Evolutionary conservation across 345 rosid species (phyloP).

Genomic region (Populus deltoides): DNA sequence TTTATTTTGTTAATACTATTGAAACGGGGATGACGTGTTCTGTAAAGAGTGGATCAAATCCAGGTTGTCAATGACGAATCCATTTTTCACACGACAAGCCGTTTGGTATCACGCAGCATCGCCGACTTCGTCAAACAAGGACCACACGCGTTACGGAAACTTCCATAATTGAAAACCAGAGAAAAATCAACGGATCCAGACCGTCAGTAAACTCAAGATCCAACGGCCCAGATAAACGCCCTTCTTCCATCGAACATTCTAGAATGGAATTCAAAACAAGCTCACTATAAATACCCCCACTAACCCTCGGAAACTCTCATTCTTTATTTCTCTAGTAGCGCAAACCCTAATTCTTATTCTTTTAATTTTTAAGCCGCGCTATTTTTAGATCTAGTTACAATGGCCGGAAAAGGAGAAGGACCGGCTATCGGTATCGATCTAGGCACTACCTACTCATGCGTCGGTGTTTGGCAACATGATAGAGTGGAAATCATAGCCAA

Average conservation of each 20-base stretch:
- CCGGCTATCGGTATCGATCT: slow-evolving; percentile 36
- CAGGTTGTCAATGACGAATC: background rate
- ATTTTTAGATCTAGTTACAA: background rate
- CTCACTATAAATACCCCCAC: background rate
- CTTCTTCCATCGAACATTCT: slow-evolving; percentile 24
- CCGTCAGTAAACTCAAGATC: slow-evolving; percentile 4
- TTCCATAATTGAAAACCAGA: background rate
- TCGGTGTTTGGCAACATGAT: slow-evolving; percentile 36
- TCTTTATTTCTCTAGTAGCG: no score
- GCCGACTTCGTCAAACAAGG: background rate
- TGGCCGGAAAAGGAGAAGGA: slow-evolving; percentile 28
- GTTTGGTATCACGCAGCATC: background rate
- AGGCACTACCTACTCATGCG: slow-evolving; percentile 29
- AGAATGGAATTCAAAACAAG: slow-evolving; percentile 4
- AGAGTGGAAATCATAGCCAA: slow-evolving; percentile 32
- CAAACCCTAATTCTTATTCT: background rate
- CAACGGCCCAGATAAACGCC: slow-evolving; percentile 18
- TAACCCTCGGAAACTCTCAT: rapidly evolving
- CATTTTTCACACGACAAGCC: background rate
- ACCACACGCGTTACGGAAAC: background rate
- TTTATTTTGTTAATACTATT: no score
- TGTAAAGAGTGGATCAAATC: background rate
- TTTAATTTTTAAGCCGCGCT: background rate
- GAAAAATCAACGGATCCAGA: background rate
- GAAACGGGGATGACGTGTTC: background rate